Evolutionary conservation across 169 alveolate species (phyloP), one percentile per base, ranked within the genome.

Genomic region (Eimeria sp.): DNA sequence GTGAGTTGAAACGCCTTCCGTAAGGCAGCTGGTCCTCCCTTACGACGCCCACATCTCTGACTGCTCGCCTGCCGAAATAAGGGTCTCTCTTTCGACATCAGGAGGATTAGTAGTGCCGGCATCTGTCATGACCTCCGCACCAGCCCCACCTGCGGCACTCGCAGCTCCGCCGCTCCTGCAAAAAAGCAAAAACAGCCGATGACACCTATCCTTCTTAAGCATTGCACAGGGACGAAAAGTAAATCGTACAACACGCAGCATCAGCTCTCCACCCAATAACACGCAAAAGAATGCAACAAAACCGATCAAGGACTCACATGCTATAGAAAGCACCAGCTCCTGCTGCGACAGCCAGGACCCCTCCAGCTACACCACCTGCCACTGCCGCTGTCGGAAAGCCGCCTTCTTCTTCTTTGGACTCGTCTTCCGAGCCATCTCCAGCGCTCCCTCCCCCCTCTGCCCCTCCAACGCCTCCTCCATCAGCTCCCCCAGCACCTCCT

Each of bases 331-430:
- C 94, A 20, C 95, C 96, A 46, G 93, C 96, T 9, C 95, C 96
- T 27, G 96, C 96, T 54, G 96, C 96, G 40, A 49, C 33, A 13
- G 77, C 85, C 40, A 94, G 95, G 43, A 80, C 9, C 9, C 96
- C 96, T 18, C 96, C 96, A 43, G 82, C 80, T 33, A 94, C 89
- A 37, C 96, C 96, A 14, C 96, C 96, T 54, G 96, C 96, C 46
- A 94, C 82, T 11, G 96, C 94, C 20, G 95, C 96, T 1, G 94
- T 62, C 49, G 89, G 78, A 30, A 49, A 56, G 9, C 89, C 89
- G 30, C 68, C 54, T 10, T 49, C 64, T 83, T 93, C 96, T 14
- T 80, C 89, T 56, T 83, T 80, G 4, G 10, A 27, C 62, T 91
- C 85, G 27, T 43, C 88, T 40, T 8, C 88, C 20, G 52, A 43